Evolutionary conservation across 768 basidiomycete genomes (phyloP).

Genomic region (Wakefieldia striispora): DNA sequence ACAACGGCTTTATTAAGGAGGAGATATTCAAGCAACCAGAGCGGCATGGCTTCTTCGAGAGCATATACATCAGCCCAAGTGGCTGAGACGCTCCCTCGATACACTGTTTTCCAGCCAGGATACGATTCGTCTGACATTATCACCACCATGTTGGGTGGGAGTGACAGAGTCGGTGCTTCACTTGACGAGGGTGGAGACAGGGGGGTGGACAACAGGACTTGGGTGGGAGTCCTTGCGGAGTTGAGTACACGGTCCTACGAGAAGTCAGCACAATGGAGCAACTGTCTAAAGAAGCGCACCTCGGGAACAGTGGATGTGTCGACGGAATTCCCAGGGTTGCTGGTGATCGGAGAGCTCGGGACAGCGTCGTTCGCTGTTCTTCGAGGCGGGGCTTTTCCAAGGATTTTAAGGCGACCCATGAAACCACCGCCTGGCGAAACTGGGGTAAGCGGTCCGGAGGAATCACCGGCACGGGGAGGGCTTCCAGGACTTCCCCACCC

Average conservation of each 20-base stretch:
- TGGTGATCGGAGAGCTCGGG: slow-evolving; percentile 26
- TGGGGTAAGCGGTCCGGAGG: slow-evolving; percentile 42
- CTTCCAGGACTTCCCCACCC: slow-evolving; percentile 39
- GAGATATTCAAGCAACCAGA: slow-evolving; percentile 88
- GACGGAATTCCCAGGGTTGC: slow-evolving; percentile 4
- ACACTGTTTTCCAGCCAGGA: slow-evolving; percentile 73
- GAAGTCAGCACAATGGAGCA: slow-evolving; percentile 1
- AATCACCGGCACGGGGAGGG: slow-evolving; percentile 30
- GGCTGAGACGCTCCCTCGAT: slow-evolving; percentile 65
- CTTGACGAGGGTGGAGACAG: slow-evolving; percentile 63
- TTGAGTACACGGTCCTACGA: slow-evolving; percentile 26
- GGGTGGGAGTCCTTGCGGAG: slow-evolving; percentile 48
- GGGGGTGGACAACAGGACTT: slow-evolving; percentile 52
- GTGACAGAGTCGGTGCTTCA: slow-evolving; percentile 68
- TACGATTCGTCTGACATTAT: slow-evolving; percentile 80
- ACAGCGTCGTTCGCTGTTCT: slow-evolving; percentile 18
- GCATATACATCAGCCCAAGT: slow-evolving; percentile 50
- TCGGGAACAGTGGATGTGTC: slow-evolving; percentile 19
- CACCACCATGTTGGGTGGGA: slow-evolving; percentile 61
- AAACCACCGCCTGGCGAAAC: slow-evolving; percentile 54
- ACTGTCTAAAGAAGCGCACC: slow-evolving; percentile 20
- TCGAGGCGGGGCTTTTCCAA: slow-evolving; percentile 59
- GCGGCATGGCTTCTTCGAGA: slow-evolving; percentile 77
- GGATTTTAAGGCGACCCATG: slow-evolving; percentile 77
- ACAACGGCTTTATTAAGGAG: slow-evolving; percentile 60